Evolutionary conservation across 1,139 yeast genomes (phyloP).

Genomic region (Chernovozyma sophiae-reginae): DNA sequence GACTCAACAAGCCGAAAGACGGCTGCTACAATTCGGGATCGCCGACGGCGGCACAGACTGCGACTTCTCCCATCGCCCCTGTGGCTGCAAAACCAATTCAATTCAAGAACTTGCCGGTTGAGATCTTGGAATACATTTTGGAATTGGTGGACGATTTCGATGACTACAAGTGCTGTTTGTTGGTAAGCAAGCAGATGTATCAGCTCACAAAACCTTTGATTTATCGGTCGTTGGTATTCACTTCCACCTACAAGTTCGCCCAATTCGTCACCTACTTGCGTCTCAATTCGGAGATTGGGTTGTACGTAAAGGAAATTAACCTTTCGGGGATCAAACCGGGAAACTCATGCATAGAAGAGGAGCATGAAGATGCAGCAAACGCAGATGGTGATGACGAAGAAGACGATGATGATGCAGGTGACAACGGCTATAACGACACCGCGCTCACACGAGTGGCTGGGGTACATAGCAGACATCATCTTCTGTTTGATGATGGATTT

Average conservation of each 20-base stretch:
- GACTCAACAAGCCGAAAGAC: no score
- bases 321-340: conserved; percentile 49
- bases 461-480: background rate
- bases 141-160: conserved; percentile 22
- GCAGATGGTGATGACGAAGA: no score
- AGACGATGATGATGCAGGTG: no score
- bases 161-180: conserved; percentile 37
- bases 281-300: conserved; percentile 51
- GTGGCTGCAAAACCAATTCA: conserved; percentile 11
- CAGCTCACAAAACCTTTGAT: conserved; percentile 49
- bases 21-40: background rate
- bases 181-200: conserved; percentile 49
- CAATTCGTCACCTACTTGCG: conserved; percentile 69
- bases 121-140: conserved; percentile 32
- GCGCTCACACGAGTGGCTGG: background rate
- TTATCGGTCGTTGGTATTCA: conserved; percentile 51
- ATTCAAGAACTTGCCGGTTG: conserved; percentile 28
- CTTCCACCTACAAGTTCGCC: conserved; percentile 70
- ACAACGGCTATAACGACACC: conserved; percentile 6
- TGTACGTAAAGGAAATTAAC: conserved; percentile 52
- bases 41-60: conserved; percentile 2
- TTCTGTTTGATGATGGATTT: background rate
- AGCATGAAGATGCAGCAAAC: conserved; percentile 18
- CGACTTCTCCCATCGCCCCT: conserved; percentile 2
- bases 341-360: conserved; percentile 37